Conservation (phyloP, 2,329 filamentous ascomycete species). For the Colletotrichum tanaceti region DNA sequence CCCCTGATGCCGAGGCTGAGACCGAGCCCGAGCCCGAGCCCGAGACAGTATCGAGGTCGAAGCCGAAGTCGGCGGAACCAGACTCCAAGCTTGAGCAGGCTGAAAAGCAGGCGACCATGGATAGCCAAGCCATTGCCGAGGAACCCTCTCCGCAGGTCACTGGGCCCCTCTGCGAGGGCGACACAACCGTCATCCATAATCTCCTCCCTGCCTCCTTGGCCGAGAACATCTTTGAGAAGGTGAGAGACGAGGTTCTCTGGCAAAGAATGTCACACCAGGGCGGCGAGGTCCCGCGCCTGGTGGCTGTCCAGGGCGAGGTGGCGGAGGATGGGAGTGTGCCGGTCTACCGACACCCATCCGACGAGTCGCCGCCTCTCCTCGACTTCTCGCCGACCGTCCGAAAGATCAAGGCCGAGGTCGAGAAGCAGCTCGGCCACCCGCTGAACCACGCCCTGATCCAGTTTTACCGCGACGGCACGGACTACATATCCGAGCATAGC, state of each 20-base stretch:
- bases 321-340: constrained; percentile 78
- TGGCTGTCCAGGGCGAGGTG: constrained; percentile 86
- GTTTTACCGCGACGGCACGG: constrained; percentile 86
- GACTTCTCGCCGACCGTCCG: constrained; percentile 81
- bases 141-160: neutral
- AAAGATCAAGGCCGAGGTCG: constrained; percentile 74
- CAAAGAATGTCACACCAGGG: constrained; percentile 93
- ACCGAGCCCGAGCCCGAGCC: neutral
- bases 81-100: neutral
- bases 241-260: constrained; percentile 84
- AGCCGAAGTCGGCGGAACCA: neutral
- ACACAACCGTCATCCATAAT: constrained; percentile 79
- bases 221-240: constrained; percentile 72
- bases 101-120: constrained; percentile 4
- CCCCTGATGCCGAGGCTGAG: neutral
- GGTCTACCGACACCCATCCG: constrained; percentile 93
- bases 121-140: neutral
- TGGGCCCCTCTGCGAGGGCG: constrained; percentile 76
- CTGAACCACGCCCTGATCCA: constrained; percentile 96
- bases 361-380: constrained; percentile 82
- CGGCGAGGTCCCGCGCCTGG: constrained; percentile 89
- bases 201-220: constrained; percentile 70
- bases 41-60: neutral
- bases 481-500: constrained; percentile 96
- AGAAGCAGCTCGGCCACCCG: constrained; percentile 78